Conservation (phyloP, 2,329 filamentous ascomycete genomes). For the Colletotrichum paranaense region DNA sequence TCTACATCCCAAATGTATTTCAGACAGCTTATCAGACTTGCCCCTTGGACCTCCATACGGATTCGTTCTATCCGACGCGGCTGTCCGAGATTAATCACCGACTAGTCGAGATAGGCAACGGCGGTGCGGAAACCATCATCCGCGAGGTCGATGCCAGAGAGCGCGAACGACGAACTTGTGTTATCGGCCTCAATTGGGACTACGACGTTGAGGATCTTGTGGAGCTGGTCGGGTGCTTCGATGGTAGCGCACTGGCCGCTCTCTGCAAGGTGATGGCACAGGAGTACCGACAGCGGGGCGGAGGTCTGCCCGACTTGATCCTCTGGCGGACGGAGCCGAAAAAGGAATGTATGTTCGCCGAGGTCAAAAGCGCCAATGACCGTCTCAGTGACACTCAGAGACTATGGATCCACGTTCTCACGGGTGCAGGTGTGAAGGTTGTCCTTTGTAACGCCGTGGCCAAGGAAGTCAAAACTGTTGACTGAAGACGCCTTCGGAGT, state of each 20-base stretch:
- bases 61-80: slow-evolving; percentile 89
- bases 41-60: slow-evolving; percentile 91
- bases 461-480: slow-evolving; percentile 59
- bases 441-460: slow-evolving; percentile 79
- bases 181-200: slow-evolving; percentile 93
- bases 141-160: slow-evolving; percentile 76
- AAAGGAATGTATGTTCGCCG: slow-evolving; percentile 76
- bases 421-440: slow-evolving; percentile 84
- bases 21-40: slow-evolving; percentile 96
- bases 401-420: slow-evolving; percentile 95
- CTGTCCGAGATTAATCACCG: slow-evolving; percentile 90
- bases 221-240: slow-evolving; percentile 83
- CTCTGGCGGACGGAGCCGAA: slow-evolving; percentile 73
- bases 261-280: slow-evolving; percentile 96
- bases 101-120: slow-evolving; percentile 88
- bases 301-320: slow-evolving; percentile 92
- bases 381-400: slow-evolving; percentile 94
- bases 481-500: slow-evolving; percentile 39
- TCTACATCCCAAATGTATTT: slow-evolving; percentile 96
- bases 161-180: slow-evolving; percentile 78
- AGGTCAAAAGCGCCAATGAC: slow-evolving; percentile 90
- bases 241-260: slow-evolving; percentile 81
- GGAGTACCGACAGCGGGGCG: slow-evolving; percentile 88
- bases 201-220: slow-evolving; percentile 83
- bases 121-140: slow-evolving; percentile 75